Evolutionary conservation across 2,329 filamentous ascomycete species (phyloP).

Genomic region (Talaromyces amestolkiae): DNA sequence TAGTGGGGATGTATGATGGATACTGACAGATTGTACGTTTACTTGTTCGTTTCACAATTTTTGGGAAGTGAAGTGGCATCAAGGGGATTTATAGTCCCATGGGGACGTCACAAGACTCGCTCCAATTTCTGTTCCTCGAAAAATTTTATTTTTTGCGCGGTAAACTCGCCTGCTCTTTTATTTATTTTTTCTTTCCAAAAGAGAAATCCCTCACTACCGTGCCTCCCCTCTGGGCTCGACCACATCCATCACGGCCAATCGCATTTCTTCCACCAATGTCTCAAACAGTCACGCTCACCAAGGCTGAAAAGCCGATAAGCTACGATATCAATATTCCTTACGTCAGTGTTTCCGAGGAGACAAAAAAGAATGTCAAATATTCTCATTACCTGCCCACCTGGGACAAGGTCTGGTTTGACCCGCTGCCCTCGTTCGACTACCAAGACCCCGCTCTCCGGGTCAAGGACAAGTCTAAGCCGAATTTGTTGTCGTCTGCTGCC

Average conservation of each 20-base stretch:
- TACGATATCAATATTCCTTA: slow-evolving; percentile 54
- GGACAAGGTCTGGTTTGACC: slow-evolving; percentile 49
- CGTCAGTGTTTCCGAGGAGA: slow-evolving; percentile 39
- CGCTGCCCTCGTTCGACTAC: slow-evolving; percentile 45
- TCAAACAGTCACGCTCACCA: slow-evolving; percentile 20
- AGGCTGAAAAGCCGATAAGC: slow-evolving; percentile 36
- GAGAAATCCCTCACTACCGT: slow-evolving; percentile 13
- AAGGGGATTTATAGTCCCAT: slow-evolving; percentile 21
- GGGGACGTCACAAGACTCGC: slow-evolving; percentile 20
- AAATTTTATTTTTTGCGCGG: slow-evolving; percentile 19
- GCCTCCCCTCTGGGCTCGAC: slow-evolving; percentile 13
- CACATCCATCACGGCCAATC: slow-evolving; percentile 12
- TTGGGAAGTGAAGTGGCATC: not conserved
- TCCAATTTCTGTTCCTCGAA: slow-evolving; percentile 13
- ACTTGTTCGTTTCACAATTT: slow-evolving; percentile 5
- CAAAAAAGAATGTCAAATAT: slow-evolving; percentile 40
- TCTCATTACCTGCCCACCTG: slow-evolving; percentile 48
- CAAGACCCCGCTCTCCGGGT: slow-evolving; percentile 48
- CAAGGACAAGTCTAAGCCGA: slow-evolving; percentile 39
- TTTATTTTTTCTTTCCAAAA: slow-evolving; percentile 1
- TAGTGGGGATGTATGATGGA: slow-evolving; percentile 10
- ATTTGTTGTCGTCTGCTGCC: slow-evolving; percentile 32
- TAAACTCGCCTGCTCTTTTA: slow-evolving; percentile 19
- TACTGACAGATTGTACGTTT: not conserved
- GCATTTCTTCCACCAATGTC: slow-evolving; percentile 18